Evolutionary conservation across 1,284 basidiomycete species (phyloP).

Genomic region (Ganoderma lucidum): DNA sequence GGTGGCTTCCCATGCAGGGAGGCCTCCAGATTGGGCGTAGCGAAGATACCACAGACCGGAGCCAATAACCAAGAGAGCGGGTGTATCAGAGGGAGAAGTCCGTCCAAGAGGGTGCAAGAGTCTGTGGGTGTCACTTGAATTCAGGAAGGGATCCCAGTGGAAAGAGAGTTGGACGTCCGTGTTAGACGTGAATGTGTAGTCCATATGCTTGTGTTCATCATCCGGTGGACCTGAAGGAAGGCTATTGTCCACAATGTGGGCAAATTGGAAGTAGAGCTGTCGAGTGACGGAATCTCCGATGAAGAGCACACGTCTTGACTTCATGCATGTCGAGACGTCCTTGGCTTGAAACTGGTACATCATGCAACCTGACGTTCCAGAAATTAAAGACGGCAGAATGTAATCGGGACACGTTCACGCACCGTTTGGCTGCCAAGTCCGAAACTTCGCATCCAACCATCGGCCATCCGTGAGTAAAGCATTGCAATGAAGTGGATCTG

Average conservation of each 20-base stretch:
- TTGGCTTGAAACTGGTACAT: constrained; percentile 65
- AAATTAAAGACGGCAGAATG: not conserved
- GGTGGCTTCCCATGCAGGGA: constrained; percentile 78
- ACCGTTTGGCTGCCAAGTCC: constrained; percentile 90
- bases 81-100: constrained; percentile 34
- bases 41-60: constrained; percentile 90
- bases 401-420: constrained; percentile 34
- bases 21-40: constrained; percentile 75
- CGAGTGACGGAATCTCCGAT: constrained; percentile 89
- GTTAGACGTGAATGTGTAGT: constrained; percentile 58
- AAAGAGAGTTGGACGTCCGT: constrained; percentile 68
- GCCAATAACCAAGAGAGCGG: constrained; percentile 81
- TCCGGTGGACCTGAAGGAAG: constrained; percentile 63
- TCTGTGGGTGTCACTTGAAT: constrained; percentile 61
- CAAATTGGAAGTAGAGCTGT: constrained; percentile 80
- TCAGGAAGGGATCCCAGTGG: constrained; percentile 85
- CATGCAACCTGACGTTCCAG: constrained; percentile 69
- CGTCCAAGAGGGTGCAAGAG: constrained; percentile 41
- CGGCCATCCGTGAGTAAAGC: constrained; percentile 76
- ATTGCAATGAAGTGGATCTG: constrained; percentile 77
- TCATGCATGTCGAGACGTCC: constrained; percentile 63
- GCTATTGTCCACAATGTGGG: constrained; percentile 62
- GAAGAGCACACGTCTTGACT: constrained; percentile 69
- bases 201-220: constrained; percentile 72
- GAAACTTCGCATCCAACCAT: constrained; percentile 76